Evolutionary conservation across 73 alveolate species (phyloP).

Genomic region (Paramecium caudatum): DNA sequence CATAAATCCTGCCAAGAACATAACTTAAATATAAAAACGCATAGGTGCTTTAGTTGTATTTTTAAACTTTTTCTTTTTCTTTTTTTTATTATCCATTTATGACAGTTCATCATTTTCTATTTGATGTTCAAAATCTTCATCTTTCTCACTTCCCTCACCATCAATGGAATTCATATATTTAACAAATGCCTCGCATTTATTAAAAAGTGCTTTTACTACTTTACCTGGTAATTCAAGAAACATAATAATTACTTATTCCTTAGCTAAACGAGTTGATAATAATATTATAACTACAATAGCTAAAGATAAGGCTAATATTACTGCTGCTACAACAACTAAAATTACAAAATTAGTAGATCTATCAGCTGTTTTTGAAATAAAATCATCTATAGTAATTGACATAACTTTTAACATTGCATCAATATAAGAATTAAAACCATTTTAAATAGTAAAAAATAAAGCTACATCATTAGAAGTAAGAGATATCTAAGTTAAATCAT

Average conservation of each 20-base stretch:
- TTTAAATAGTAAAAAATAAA: background rate
- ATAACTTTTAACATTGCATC: background rate
- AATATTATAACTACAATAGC: slow-evolving; percentile 29
- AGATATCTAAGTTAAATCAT: background rate
- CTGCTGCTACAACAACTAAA: slow-evolving; percentile 28
- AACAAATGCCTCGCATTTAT: slow-evolving; percentile 35
- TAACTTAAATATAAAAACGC: slow-evolving; percentile 27
- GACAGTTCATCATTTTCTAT: slow-evolving; percentile 12
- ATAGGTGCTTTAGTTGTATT: slow-evolving; percentile 51
- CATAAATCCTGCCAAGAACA: slow-evolving; percentile 46
- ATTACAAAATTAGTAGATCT: slow-evolving; percentile 37
- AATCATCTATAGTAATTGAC: slow-evolving; percentile 2
- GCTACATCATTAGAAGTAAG: background rate
- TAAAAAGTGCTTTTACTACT: slow-evolving; percentile 37
- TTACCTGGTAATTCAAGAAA: slow-evolving; percentile 22
- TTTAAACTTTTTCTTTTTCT: slow-evolving; percentile 56
- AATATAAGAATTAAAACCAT: slow-evolving; percentile 44
- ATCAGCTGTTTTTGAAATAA: slow-evolving; percentile 40
- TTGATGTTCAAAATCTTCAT: slow-evolving; percentile 42
- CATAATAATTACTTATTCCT: slow-evolving; percentile 35
- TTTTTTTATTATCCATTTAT: background rate
- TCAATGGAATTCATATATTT: slow-evolving; percentile 16
- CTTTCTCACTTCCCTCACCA: slow-evolving; percentile 65
- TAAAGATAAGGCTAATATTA: slow-evolving; percentile 28
- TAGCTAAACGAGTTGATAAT: slow-evolving; percentile 9